Evolutionary conservation across 2,329 filamentous ascomycete genomes (phyloP), one percentile per base, ranked within the genome.

Genomic region (Trichoderma koningiopsis): DNA sequence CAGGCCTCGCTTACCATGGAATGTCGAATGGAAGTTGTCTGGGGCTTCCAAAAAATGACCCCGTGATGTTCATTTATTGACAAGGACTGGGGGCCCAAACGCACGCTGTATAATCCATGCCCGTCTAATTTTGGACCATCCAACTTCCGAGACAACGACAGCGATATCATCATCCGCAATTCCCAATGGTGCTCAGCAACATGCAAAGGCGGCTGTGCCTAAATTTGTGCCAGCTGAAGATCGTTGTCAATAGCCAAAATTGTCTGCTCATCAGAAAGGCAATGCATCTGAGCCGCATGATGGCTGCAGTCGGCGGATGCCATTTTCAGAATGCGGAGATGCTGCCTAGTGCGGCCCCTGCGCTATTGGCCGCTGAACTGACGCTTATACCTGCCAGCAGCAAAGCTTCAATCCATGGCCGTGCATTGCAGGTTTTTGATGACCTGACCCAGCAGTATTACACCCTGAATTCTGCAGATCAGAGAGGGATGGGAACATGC

Each of bases 221-320:
- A 49, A 7, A 24, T 7, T 13, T 24, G 47, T 13, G 22, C n/a
- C 19, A 49, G 47, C 22, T 22, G 47, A 24, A 49, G 47, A 49
- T 8, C n/a, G n/a, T 5, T 24, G 24, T 43, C 40, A n/a, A 35
- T 14, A 37, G 19, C 16, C 37, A 8, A 55, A 64, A 22, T 16
- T 35, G 4, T 6, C 13, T 37, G 47, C 8, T 8, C 22, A 31
- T 22, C 11, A 29, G 37, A 31, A 57, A 22, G 61, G 35, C 53
- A 57, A 31, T 33, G 47, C 47, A 6, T n/a, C 47, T 49, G 33
- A 56, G 24, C 49, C 4, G 62, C 56, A 57, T 60, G 24, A 33
- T 37, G 22, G 27, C 40, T 61, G 56, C 58, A 68, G 65, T 47
- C 62, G 62, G 62, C 62, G 62, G 52, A 57, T 65, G 52, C 62